phyloP scores from a whole-genome alignment of 148 eudicot genomes.

The Nepenthes gracilis region DNA sequence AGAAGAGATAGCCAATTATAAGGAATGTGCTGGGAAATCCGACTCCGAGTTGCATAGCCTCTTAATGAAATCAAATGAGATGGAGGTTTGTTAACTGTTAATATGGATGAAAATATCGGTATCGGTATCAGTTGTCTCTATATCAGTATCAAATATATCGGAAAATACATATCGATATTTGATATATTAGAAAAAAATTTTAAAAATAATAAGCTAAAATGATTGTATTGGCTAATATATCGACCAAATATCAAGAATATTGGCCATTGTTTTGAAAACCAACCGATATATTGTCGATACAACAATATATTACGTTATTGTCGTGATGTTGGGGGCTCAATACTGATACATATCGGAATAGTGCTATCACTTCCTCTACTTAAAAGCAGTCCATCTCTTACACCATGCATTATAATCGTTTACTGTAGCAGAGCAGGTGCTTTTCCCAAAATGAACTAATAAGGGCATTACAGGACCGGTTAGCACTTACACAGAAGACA shows the following conservation, averaged over 20 bases:
- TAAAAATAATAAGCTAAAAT: too few species aligned
- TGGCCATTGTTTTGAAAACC: too few species aligned
- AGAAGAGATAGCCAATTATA: conserved; percentile 50
- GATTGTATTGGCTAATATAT: too few species aligned
- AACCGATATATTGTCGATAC: too few species aligned
- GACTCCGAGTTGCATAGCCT: conserved; percentile 48
- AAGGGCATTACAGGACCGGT: conserved; percentile 53
- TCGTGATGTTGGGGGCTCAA: too few species aligned
- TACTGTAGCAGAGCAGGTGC: conserved; percentile 45
- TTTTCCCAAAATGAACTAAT: conserved; percentile 55
- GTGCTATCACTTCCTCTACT: background rate
- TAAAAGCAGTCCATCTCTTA: background rate
- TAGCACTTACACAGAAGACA: conserved; percentile 56
- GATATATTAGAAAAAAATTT: too few species aligned
- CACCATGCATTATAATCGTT: background rate
- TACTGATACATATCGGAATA: too few species aligned
- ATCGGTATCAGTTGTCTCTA: too few species aligned
- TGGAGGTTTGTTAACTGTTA: conserved; percentile 45
- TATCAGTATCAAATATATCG: too few species aligned
- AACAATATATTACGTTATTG: too few species aligned
- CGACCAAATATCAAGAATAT: too few species aligned
- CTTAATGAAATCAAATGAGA: conserved; percentile 42
- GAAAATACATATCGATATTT: too few species aligned
- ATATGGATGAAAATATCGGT: background rate
- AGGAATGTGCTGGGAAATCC: conserved; percentile 57